Evolutionary conservation across 2,329 filamentous ascomycete genomes (phyloP).

Genomic region (Fusarium solani-melongenae): DNA sequence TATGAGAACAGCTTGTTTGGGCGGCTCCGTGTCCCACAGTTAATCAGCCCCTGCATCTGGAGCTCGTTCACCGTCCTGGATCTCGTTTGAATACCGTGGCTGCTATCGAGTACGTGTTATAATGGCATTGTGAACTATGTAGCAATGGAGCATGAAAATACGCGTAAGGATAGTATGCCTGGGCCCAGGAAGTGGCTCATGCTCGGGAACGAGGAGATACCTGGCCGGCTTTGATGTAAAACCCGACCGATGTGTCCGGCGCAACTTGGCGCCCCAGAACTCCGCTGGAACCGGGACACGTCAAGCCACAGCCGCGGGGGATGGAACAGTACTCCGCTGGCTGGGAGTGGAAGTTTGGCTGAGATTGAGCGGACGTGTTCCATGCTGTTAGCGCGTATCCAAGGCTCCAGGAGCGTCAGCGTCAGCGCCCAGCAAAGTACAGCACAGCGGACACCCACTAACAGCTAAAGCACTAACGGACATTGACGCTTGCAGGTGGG

Average conservation of each 20-base stretch:
- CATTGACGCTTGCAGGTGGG: neutral
- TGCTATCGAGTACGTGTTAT: no score
- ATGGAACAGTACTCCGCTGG: constrained; percentile 10
- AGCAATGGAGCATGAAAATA: neutral
- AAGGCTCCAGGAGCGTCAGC: constrained; percentile 33
- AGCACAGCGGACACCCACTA: neutral
- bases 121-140: neutral
- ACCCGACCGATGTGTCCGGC: constrained; percentile 19
- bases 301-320: constrained; percentile 39
- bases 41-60: constrained; percentile 44
- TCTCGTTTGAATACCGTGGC: no score
- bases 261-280: constrained; percentile 18
- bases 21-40: constrained; percentile 35
- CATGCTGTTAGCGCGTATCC: constrained; percentile 7
- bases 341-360: constrained; percentile 15
- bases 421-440: constrained; percentile 18
- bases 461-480: neutral
- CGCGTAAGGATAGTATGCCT: neutral
- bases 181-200: neutral
- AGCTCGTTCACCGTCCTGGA: constrained; percentile 10
- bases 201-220: neutral
- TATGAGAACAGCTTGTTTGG: constrained; percentile 26
- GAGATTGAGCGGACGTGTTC: constrained; percentile 17
- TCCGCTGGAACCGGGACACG: constrained; percentile 32
- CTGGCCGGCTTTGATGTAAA: neutral